Conservation (phyloP, 176 grass and related monocot species). For the Ensete glaucum region DNA sequence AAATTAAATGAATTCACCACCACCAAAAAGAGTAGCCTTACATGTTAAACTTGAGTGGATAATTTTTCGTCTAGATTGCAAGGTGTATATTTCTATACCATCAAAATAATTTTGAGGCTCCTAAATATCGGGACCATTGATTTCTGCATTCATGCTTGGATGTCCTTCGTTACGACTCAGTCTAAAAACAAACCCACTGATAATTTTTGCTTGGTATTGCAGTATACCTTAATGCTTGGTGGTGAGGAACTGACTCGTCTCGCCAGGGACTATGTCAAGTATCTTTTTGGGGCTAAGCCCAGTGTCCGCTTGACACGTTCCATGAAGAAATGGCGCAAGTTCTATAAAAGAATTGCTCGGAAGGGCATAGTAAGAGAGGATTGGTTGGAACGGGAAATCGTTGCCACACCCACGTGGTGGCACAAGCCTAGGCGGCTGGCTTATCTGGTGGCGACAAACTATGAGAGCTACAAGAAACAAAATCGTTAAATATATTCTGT, state of each 20-base stretch:
- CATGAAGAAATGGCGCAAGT: constrained; percentile 41
- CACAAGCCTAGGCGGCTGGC: constrained; percentile 23
- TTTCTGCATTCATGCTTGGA: too few species aligned
- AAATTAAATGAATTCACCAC: too few species aligned
- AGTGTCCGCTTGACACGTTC: constrained; percentile 42
- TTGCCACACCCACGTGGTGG: constrained; percentile 30
- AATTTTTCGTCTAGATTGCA: too few species aligned
- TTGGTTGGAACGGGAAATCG: constrained; percentile 10
- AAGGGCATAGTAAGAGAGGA: constrained; percentile 24
- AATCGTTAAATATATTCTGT: too few species aligned
- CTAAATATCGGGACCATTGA: too few species aligned
- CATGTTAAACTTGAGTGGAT: too few species aligned
- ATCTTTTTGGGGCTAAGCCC: constrained; percentile 50
- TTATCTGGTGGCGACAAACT: constrained; percentile 23
- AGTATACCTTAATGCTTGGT: constrained; percentile 76
- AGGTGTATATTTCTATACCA: too few species aligned
- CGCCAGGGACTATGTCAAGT: constrained; percentile 62
- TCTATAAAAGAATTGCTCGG: constrained; percentile 22
- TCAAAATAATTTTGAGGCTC: too few species aligned
- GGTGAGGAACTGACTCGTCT: constrained; percentile 62
- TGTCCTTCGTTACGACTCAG: too few species aligned
- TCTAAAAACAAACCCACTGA: too few species aligned
- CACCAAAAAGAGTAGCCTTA: too few species aligned
- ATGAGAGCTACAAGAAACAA: constrained; percentile 13
- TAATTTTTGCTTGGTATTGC: constrained; percentile 11